These are phyloP conservation scores for Nothophoma quercina DNA, from an alignment of 2,329 filamentous ascomycete genomes.

Conservation along the genomic window DNA sequence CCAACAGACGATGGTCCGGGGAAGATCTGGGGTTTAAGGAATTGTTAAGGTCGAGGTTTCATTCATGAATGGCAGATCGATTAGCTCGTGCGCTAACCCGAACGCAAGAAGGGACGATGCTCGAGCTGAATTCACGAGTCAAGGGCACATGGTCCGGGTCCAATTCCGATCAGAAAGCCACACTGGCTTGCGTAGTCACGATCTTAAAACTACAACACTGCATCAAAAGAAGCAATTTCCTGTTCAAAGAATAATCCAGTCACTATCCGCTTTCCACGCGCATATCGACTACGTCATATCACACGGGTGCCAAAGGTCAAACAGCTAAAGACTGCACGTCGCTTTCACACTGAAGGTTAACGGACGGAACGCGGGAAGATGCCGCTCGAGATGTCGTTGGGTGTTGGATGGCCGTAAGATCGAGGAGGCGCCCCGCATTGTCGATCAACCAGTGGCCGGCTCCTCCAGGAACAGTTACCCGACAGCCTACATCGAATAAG, in stretches of 20 bases:
- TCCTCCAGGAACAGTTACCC: constrained; percentile 1
- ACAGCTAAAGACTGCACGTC: not conserved
- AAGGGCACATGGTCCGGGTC: not conserved
- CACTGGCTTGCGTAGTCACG: not conserved
- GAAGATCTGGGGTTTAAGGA: not conserved
- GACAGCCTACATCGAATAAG: constrained; percentile 6
- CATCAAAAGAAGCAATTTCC: not conserved
- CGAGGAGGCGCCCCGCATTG: constrained; percentile 4
- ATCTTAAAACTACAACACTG: not conserved
- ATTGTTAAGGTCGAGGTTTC: not conserved
- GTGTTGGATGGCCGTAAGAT: not conserved
- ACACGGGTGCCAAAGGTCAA: not conserved
- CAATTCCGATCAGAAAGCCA: not conserved
- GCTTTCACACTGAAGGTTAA: not conserved
- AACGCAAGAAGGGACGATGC: constrained; percentile 8
- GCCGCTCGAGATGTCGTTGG: not conserved
- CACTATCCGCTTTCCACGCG: not conserved
- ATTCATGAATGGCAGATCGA: not conserved
- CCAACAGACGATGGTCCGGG: not conserved
- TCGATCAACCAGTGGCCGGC: too few species aligned
- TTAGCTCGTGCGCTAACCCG: constrained; percentile 5
- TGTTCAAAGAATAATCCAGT: not conserved
- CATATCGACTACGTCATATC: not conserved
- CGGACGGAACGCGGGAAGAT: not conserved
- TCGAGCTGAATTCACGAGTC: constrained; percentile 5